A percentile compares a stretch with the other conserved stretches of the same genome.
These are phyloP conservation scores for Penicillium soppii DNA, from an alignment of 495 filamentous ascomycete genomes.

Conservation along the genomic window DNA sequence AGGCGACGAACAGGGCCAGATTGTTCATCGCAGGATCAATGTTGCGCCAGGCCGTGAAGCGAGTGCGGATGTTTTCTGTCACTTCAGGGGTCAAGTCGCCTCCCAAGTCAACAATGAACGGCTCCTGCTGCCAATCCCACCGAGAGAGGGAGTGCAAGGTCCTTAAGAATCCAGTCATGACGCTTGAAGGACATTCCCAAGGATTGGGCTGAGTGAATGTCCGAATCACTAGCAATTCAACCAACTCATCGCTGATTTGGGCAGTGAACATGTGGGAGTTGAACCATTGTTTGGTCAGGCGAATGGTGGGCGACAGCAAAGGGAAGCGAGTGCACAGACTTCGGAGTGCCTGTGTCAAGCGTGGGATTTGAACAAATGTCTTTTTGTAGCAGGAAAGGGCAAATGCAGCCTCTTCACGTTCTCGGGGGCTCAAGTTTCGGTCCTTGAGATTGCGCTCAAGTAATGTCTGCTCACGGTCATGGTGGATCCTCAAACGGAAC, in stretches of 20 bases:
- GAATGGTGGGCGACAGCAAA: conserved; percentile 76
- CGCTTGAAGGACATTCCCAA: conserved; percentile 73
- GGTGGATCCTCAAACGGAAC: conserved; percentile 57
- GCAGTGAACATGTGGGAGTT: conserved; percentile 71
- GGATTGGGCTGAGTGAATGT: conserved; percentile 82
- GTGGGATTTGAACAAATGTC: conserved; percentile 67
- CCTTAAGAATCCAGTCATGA: conserved; percentile 78
- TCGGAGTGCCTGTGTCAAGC: conserved; percentile 76
- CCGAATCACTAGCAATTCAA: conserved; percentile 75
- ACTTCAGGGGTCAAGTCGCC: conserved; percentile 51
- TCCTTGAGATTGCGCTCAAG: conserved; percentile 77
- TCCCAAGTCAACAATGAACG: conserved; percentile 73
- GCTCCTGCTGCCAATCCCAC: conserved; percentile 89
- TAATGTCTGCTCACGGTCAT: conserved; percentile 81
- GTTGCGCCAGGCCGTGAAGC: conserved; percentile 73
- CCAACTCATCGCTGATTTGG: conserved; percentile 74
- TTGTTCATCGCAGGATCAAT: conserved; percentile 87
- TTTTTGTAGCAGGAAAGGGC: conserved; percentile 70
- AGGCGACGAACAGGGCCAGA: conserved; percentile 76
- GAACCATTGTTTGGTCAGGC: conserved; percentile 91
- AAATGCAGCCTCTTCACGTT: conserved; percentile 63
- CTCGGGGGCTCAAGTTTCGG: conserved; percentile 57
- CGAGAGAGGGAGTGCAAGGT: conserved; percentile 72
- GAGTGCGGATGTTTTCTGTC: conserved; percentile 61
- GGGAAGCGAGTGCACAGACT: conserved; percentile 80